Evolutionary conservation across 2,329 filamentous ascomycete genomes (phyloP), one percentile per base, ranked within the genome.

Genomic region (Cadophora malorum): DNA sequence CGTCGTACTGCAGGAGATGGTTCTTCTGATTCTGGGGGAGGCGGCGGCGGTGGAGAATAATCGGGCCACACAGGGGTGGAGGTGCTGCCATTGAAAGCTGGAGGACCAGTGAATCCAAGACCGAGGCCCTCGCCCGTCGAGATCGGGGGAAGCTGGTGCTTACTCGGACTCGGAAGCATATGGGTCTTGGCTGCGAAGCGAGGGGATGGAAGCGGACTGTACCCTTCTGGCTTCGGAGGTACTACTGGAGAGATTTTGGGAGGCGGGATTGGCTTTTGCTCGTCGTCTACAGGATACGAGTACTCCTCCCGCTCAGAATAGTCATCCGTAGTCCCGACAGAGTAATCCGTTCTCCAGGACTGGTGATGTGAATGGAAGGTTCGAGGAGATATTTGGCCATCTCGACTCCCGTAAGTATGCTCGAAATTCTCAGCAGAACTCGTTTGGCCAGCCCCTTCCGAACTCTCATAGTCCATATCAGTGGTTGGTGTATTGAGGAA

Each of bases 191-290:
- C 38, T 16, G 41, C 28, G 53, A 71, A 66, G 2, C 66, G 63
- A 33, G 76, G 73, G 41, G 74, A 75, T 8, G 72, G 71, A 38
- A 70, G 60, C 3, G 74, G 73, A 50, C 71, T 76, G 67, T 76
- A 74, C 8, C 67, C 67, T 4, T 74, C 72, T 12, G 70, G 67
- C 53, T 75, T 76, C 7, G 71, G 72, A 14, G 72, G 73, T 38
- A 73, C 68, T 3, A 61, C 68, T 25, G 72, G 70, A 79, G 68
- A 69, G 3, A 31, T 33, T n/a, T 53, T 60, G 6, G 81, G 79
- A 52, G 82, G 81, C 14, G 81, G 79, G 14, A 78, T 77, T 28
- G 80, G 80, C 65, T 77, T 76, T 28, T 79, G 74, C 23, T 78
- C 75, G 1, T 75, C 73, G 19, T 79, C 78, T 21, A 21, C 61